phyloP scores from a whole-genome alignment of 2,329 filamentous ascomycete genomes.

The Ceratocystis alfenasii region DNA sequence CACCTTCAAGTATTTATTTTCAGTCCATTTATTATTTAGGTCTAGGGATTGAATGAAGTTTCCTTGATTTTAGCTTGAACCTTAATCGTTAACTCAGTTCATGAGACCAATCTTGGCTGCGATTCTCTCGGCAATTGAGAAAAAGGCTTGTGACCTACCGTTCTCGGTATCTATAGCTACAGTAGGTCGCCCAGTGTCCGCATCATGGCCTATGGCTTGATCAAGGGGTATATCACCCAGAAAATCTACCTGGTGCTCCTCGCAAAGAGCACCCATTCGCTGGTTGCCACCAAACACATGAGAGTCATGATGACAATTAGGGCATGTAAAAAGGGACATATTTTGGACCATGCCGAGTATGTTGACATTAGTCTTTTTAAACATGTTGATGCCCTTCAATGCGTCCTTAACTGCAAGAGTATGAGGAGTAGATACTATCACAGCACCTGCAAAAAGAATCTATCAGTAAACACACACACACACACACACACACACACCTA shows the following conservation, averaged over 20 bases:
- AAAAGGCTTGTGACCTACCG: slow-evolving; percentile 58
- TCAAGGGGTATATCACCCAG: slow-evolving; percentile 84
- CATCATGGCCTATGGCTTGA: slow-evolving; percentile 73
- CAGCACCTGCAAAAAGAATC: slow-evolving; percentile 41
- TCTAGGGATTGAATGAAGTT: not conserved
- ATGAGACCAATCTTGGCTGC: slow-evolving; percentile 34
- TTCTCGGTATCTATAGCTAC: slow-evolving; percentile 77
- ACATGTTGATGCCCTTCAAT: slow-evolving; percentile 84
- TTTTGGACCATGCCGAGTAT: slow-evolving; percentile 84
- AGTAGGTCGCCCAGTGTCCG: slow-evolving; percentile 76
- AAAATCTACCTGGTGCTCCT: slow-evolving; percentile 61
- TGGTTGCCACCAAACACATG: slow-evolving; percentile 60
- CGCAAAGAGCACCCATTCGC: slow-evolving; percentile 56
- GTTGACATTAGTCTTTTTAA: slow-evolving; percentile 69
- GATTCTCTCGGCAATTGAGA: slow-evolving; percentile 52
- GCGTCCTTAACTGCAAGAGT: slow-evolving; percentile 87
- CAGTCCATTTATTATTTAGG: not conserved
- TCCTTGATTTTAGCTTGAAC: not conserved
- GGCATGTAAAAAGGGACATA: slow-evolving; percentile 76
- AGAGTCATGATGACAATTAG: slow-evolving; percentile 60
- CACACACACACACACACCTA: not conserved
- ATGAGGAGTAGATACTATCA: slow-evolving; percentile 89
- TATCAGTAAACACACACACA: not conserved
- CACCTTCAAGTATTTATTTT: too few species aligned
- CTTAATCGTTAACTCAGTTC: slow-evolving; percentile 14